Conservation (phyloP, 2,329 filamentous ascomycete species). For the Mycogone perniciosa region DNA sequence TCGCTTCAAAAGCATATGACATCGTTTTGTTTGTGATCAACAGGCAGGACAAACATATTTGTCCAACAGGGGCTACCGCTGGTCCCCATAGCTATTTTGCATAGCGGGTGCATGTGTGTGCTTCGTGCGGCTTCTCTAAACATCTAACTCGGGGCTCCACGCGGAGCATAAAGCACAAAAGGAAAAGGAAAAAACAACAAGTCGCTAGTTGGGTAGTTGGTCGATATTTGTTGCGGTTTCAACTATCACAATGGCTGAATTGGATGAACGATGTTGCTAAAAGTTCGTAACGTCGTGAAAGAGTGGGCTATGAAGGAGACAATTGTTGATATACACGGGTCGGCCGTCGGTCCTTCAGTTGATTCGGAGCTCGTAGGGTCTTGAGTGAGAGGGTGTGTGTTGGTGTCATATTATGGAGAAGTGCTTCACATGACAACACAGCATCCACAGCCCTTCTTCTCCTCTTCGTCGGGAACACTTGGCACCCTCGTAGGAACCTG, state of each 20-base stretch:
- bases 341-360: constrained; percentile 3
- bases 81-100: neutral
- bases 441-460: constrained; percentile 43
- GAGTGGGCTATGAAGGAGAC: neutral
- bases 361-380: neutral
- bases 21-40: neutral
- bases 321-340: constrained; percentile 3
- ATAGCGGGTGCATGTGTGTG: neutral
- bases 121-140: constrained; percentile 1
- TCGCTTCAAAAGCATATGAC: neutral
- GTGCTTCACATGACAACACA: constrained; percentile 43
- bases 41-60: neutral
- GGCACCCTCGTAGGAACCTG: constrained; percentile 9
- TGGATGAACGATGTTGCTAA: neutral
- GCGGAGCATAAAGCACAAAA: neutral
- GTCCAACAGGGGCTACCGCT: neutral
- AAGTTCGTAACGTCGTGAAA: constrained; percentile 13
- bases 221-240: neutral
- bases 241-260: constrained; percentile 10
- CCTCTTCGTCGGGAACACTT: constrained; percentile 26
- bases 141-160: constrained; percentile 10
- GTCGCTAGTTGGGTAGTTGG: constrained; percentile 12
- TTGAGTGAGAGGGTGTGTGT: neutral
- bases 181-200: constrained; percentile 6
- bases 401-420: neutral